Evolutionary conservation across 176 grass and related monocot species (phyloP), one percentile per base, ranked within the genome.

Genomic region (Aegilops tauschii): DNA sequence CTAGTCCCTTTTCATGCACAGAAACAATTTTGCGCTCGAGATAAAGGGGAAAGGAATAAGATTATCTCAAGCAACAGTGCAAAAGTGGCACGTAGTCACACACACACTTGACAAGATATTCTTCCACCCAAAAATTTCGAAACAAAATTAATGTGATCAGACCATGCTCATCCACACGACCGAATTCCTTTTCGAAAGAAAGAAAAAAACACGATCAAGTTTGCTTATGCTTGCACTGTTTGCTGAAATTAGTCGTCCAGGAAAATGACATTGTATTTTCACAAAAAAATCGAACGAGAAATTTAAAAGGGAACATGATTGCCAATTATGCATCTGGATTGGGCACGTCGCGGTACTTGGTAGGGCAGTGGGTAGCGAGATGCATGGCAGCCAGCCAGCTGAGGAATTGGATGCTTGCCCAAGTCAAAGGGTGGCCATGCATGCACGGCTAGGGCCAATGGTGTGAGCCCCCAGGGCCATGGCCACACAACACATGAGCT

Each of bases 381-480:
- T 56, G 52, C 52, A 50, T 42, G 49, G 27, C 45, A 86, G 83
- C 62, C 83, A 86, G n/a, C 10, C 21, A 49, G 25, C 28, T 14
- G 32, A 76, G 58, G 49, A 14, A 69, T 77, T 66, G 44, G 34
- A 25, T 45, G 4, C 12, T 65, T 12, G 29, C 37, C 40, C 83
- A 82, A 63, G 72, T 86, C 88, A 90, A 90, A 64, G 50, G 61
- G 12, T 50, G 80, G 80, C 86, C 86, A 71, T 70, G 69, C 9
- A 70, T 40, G 20, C 35, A 70, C 8, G 63, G 73, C 50, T 1
- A 28, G 73, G 87, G 39, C 66, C 81, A 63, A 61, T 12, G 31
- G 12, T 65, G 27, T 64, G 23, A 27, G 61, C 61, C 23, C 23
- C 61, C 61, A 2, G 3, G 11, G 7, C 3, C 37, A 47, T 12